Evolutionary conservation across 225 moss, liverwort and hornwort genomes (phyloP).

Genomic region (Physcomitrellopsis africana): DNA sequence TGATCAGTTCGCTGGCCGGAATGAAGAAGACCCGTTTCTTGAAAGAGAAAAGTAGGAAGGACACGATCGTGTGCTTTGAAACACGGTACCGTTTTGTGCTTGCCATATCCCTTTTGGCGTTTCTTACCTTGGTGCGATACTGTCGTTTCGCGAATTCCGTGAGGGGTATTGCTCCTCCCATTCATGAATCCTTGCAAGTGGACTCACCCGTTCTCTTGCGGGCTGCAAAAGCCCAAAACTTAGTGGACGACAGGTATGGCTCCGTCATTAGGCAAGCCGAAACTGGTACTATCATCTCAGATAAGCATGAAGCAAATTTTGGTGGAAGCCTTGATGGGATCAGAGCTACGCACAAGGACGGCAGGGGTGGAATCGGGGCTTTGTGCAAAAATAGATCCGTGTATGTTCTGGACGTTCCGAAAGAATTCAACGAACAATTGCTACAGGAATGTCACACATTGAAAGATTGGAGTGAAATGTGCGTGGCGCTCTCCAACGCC

Average conservation of each 20-base stretch:
- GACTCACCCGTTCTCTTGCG: slow-evolving; percentile 21
- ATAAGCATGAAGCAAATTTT: neutral
- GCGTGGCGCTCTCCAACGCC: slow-evolving; percentile 42
- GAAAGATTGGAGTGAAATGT: slow-evolving; percentile 59
- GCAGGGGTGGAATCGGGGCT: slow-evolving; percentile 4
- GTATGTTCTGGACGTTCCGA: slow-evolving; percentile 47
- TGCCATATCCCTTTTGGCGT: slow-evolving; percentile 32
- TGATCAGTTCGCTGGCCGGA: slow-evolving; percentile 14
- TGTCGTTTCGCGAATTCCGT: slow-evolving; percentile 38
- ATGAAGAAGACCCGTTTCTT: slow-evolving; percentile 24
- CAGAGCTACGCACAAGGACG: neutral
- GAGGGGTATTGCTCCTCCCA: slow-evolving; percentile 39
- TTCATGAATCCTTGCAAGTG: slow-evolving; percentile 33
- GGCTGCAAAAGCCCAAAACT: slow-evolving; percentile 1
- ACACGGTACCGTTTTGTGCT: slow-evolving; percentile 37
- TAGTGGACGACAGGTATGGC: slow-evolving; percentile 4
- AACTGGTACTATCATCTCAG: neutral
- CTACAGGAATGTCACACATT: slow-evolving; percentile 42
- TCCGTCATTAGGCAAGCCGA: neutral
- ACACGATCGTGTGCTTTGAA: slow-evolving; percentile 16
- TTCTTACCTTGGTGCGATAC: slow-evolving; percentile 39
- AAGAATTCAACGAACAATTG: slow-evolving; percentile 45
- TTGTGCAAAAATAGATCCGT: slow-evolving; percentile 46
- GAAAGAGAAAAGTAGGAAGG: slow-evolving; percentile 36
- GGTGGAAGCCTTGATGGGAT: slow-evolving; percentile 9